These are phyloP conservation scores for Kodamaea jinghongensis DNA, from an alignment of 805 yeast species.

Conservation along the genomic window DNA sequence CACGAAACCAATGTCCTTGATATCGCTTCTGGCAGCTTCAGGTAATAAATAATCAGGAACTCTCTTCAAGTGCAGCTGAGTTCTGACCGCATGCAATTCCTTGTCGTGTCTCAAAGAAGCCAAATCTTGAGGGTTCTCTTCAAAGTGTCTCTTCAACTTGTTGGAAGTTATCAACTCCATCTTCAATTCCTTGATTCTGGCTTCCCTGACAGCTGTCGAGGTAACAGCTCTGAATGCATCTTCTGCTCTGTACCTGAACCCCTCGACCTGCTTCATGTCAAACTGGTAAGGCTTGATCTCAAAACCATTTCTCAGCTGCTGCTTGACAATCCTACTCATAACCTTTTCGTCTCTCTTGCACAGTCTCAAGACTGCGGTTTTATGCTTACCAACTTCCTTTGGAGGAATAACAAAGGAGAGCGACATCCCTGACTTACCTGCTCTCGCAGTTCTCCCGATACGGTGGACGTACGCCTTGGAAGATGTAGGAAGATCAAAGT, in stretches of 20 bases:
- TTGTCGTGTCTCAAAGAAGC: slow-evolving; percentile 87
- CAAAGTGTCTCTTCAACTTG: slow-evolving; percentile 89
- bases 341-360: slow-evolving; percentile 87
- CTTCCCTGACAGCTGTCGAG: slow-evolving; percentile 84
- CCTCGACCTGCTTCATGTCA: slow-evolving; percentile 88
- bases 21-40: slow-evolving; percentile 58
- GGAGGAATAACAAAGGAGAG: slow-evolving; percentile 85
- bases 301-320: slow-evolving; percentile 70
- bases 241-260: slow-evolving; percentile 93
- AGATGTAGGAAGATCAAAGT: slow-evolving; percentile 89
- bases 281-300: slow-evolving; percentile 85
- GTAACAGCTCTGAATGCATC: slow-evolving; percentile 97
- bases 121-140: slow-evolving; percentile 95
- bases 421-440: slow-evolving; percentile 93
- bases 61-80: slow-evolving; percentile 81
- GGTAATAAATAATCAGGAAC: slow-evolving; percentile 93
- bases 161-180: slow-evolving; percentile 85
- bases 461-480: slow-evolving; percentile 90
- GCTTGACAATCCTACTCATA: slow-evolving; percentile 68
- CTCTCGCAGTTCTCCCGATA: slow-evolving; percentile 96
- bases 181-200: slow-evolving; percentile 84
- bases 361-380: slow-evolving; percentile 64
- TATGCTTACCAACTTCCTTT: slow-evolving; percentile 86
- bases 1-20: slow-evolving; percentile 62
- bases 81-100: slow-evolving; percentile 77